A percentile compares a stretch with the other conserved stretches of the same genome.
These are phyloP conservation scores for Orychophragmus violaceus DNA, from an alignment of 345 rosid genomes.

Conservation along the genomic window DNA sequence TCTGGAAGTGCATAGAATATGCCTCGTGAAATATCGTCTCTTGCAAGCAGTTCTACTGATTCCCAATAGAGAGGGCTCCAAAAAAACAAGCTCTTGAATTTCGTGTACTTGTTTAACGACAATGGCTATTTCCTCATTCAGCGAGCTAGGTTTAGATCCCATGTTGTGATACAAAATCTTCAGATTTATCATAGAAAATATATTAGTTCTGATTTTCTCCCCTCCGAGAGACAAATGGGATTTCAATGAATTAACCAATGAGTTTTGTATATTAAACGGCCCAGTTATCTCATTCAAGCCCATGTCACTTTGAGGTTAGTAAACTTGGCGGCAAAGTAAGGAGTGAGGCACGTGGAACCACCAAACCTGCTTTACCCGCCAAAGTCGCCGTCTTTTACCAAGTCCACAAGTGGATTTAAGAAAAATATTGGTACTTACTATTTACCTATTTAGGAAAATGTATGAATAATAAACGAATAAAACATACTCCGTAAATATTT, in stretches of 20 bases:
- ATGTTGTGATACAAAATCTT: neutral
- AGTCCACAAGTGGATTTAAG: neutral
- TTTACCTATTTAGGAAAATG: neutral
- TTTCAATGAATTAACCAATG: neutral
- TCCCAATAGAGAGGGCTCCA: conserved; percentile 5
- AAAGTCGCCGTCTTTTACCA: conserved; percentile 26
- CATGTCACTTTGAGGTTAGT: neutral
- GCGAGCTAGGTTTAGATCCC: neutral
- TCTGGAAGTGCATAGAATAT: conserved; percentile 13
- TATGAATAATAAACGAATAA: no score
- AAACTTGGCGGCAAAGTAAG: conserved; percentile 27
- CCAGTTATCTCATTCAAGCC: neutral
- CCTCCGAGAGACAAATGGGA: neutral
- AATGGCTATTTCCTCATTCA: neutral
- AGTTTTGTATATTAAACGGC: neutral
- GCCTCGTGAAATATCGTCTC: conserved; percentile 4
- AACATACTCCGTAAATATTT: no score
- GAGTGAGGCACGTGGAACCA: conserved; percentile 11
- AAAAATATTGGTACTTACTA: neutral
- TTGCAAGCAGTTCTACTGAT: neutral
- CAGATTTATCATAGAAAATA: neutral
- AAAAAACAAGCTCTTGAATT: neutral
- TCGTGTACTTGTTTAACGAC: neutral
- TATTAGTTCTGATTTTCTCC: neutral
- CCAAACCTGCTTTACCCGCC: conserved; percentile 14